Base-by-base conservation (phyloP, 805 yeast genomes). In the Komagataella pastoris region DNA sequence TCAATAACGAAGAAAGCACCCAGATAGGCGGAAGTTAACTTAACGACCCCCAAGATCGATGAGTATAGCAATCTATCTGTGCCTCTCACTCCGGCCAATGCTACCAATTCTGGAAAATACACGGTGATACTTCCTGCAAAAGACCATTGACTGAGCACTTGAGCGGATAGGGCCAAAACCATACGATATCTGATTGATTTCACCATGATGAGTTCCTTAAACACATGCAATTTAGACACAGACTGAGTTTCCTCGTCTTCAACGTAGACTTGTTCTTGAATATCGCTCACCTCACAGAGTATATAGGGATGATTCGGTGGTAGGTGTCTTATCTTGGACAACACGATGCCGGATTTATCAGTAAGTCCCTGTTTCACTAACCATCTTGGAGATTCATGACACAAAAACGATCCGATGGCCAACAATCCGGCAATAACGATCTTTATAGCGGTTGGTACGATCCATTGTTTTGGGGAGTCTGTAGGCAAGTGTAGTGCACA, bases 111-210 rank as follows among this genome's bases (percentile, higher is more conserved):
- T 2, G 82, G 76, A 44, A 82, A 77, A 56, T 79, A 79, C 49
- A 77, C 75, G 2, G 83, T 78, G 47, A 79, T 65, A 6, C 81
- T 72, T 55, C 72, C 73, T 6, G 81, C 77, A 50, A 81, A 81
- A n/a, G 78, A 71, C 82, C 82, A 79, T 63, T 79, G 82, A 44
- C 75, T 75, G 45, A 78, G 65, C 12, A 77, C 46, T 61, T 77
- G 83, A 30, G 73, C 66, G 52, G 61, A 54, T 43, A 69, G 52
- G 47, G 77, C 73, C 44, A 77, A 55, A 6, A 64, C 56, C 48
- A 78, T 66, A 62, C 82, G 67, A 62, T 74, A 73, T 52, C 74
- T 62, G 51, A 74, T 65, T 5, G 79, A 71, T 51, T 60, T 65
- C 44, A 66, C 67, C 6, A 58, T 24, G 44, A 72, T 52, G 24